Conservation (phyloP, 169 alveolate species). For the Plasmodium chabaudi region DNA sequence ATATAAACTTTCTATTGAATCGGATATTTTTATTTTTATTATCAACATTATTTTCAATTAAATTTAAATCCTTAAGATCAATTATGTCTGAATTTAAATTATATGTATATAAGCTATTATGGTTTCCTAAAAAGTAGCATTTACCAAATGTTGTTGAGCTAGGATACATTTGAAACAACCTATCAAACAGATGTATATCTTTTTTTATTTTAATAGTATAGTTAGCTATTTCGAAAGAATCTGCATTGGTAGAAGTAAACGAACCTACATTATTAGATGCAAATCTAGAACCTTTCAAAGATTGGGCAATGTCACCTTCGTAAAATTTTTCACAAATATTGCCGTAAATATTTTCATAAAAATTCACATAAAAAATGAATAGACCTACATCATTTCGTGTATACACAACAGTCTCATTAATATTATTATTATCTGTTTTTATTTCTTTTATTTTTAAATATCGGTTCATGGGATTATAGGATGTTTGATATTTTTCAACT, state of each 20-base stretch:
- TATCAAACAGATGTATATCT: slow-evolving; percentile 55
- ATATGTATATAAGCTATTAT: slow-evolving; percentile 26
- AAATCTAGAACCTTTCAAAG: too few relatives aligned
- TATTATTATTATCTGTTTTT: slow-evolving; percentile 76
- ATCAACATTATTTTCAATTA: too few relatives aligned
- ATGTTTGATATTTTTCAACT: slow-evolving; percentile 15
- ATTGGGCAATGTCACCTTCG: not conserved
- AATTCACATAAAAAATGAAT: slow-evolving; percentile 36
- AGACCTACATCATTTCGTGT: slow-evolving; percentile 82
- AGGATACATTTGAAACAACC: slow-evolving; percentile 49
- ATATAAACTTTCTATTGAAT: slow-evolving; percentile 6
- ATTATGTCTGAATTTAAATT: slow-evolving; percentile 6
- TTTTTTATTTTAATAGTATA: slow-evolving; percentile 32
- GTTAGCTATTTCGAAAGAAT: not conserved
- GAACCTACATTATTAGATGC: too few relatives aligned
- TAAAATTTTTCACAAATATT: too few relatives aligned
- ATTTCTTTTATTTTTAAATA: slow-evolving; percentile 82
- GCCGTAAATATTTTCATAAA: not conserved
- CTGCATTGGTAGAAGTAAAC: not conserved
- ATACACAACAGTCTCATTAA: slow-evolving; percentile 74
- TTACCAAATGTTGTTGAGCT: slow-evolving; percentile 49
- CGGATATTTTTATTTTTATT: not conserved
- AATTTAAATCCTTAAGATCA: slow-evolving; percentile 2
- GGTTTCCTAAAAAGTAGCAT: slow-evolving; percentile 30
- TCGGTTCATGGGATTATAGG: slow-evolving; percentile 15